These are phyloP conservation scores for Fomes fomentarius DNA, from an alignment of 1,284 basidiomycete species.

Conservation along the genomic window DNA sequence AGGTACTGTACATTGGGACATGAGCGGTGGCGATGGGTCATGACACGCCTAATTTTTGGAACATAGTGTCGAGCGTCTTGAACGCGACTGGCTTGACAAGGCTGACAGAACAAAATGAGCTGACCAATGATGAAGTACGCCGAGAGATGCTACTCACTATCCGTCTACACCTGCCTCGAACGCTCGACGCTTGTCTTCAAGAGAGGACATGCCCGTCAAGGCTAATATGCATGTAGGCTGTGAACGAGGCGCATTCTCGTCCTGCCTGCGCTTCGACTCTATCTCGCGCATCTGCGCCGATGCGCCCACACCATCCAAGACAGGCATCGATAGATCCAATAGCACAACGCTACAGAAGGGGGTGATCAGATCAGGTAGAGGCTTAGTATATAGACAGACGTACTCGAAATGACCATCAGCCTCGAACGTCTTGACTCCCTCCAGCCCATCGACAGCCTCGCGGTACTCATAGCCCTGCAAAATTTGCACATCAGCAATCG, in stretches of 20 bases:
- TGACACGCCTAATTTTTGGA: conserved; percentile 73
- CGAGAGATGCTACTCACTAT: conserved; percentile 63
- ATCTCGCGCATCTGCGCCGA: conserved; percentile 83
- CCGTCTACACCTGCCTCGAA: conserved; percentile 95
- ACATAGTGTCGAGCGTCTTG: conserved; percentile 86
- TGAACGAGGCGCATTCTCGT: conserved; percentile 17
- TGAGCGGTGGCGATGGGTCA: conserved; percentile 32
- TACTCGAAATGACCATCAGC: conserved; percentile 77
- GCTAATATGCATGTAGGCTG: conserved; percentile 77
- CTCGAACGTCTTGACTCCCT: conserved; percentile 82
- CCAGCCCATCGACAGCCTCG: conserved; percentile 83
- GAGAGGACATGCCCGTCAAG: conserved; percentile 89
- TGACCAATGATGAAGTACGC: conserved; percentile 10
- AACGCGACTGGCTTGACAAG: conserved; percentile 93
- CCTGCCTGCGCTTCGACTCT: conserved; percentile 56
- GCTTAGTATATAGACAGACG: conserved; percentile 32
- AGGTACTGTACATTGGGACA: conserved; percentile 9
- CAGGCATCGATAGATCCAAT: conserved; percentile 92
- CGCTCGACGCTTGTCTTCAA: conserved; percentile 90
- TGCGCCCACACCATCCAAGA: conserved; percentile 88
- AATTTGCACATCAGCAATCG: conserved; percentile 4
- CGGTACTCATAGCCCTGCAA: conserved; percentile 74
- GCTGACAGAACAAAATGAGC: conserved; percentile 42
- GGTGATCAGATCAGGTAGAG: not conserved
- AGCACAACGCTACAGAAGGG: conserved; percentile 67